phyloP scores from a whole-genome alignment of 2,329 filamentous ascomycete genomes.

The Fusarium sp. region DNA sequence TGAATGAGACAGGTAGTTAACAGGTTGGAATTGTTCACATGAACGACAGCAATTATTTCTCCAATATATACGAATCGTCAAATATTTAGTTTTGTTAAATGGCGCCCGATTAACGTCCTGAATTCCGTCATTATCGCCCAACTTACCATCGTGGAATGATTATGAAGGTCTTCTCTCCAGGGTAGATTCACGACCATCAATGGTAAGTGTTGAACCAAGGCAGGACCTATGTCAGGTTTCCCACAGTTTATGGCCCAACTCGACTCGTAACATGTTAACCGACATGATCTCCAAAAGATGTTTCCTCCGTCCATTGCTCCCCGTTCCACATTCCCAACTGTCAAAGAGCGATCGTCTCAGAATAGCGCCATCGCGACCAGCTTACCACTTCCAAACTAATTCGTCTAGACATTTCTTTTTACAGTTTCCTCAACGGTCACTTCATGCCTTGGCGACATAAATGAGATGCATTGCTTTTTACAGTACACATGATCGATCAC shows the following conservation, averaged over 20 bases:
- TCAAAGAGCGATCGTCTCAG: not conserved
- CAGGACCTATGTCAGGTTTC: not conserved
- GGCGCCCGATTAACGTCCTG: no score
- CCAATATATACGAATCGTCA: no score
- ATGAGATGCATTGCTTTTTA: not conserved
- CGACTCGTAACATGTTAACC: not conserved
- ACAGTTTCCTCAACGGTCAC: not conserved
- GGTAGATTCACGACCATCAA: not conserved
- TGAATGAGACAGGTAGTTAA: rapidly evolving
- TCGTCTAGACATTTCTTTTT: not conserved
- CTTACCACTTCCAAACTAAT: not conserved
- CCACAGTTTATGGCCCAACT: not conserved
- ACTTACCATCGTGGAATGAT: not conserved
- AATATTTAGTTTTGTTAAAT: not conserved
- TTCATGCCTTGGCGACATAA: not conserved
- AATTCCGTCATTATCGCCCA: not conserved
- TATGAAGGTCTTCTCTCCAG: not conserved
- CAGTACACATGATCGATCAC: not conserved
- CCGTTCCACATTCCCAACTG: not conserved
- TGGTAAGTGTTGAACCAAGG: not conserved
- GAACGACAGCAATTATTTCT: not conserved
- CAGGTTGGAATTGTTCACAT: rapidly evolving
- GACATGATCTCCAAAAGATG: not conserved
- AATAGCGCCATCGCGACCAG: not conserved
- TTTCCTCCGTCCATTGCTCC: not conserved